Evolutionary conservation across 1,139 yeast genomes (phyloP).

Genomic region (Debaryomyces robertsiae): DNA sequence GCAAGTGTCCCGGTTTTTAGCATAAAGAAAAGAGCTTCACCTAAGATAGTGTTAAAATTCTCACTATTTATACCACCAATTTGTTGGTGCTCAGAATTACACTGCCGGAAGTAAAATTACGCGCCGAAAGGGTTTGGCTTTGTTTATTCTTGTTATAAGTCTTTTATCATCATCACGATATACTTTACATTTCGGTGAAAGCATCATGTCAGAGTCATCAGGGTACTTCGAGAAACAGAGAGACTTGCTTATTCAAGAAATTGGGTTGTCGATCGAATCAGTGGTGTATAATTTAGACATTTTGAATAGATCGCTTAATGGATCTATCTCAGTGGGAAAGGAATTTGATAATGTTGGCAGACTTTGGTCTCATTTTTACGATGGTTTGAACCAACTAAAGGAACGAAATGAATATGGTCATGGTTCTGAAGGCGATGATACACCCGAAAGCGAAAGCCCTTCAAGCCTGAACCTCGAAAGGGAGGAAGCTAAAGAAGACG

Average conservation of each 20-base stretch:
- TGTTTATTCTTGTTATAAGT: neutral
- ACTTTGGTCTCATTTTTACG: constrained; percentile 47
- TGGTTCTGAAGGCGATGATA: neutral
- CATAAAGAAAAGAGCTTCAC: constrained; percentile 17
- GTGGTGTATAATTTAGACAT: constrained; percentile 45
- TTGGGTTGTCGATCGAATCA: constrained; percentile 40
- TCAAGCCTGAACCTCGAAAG: neutral
- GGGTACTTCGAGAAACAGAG: constrained; percentile 44
- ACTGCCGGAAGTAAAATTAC: constrained; percentile 3
- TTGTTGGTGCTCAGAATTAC: constrained; percentile 5
- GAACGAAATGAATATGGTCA: constrained; percentile 11
- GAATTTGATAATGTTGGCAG: constrained; percentile 50
- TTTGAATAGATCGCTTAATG: constrained; percentile 44
- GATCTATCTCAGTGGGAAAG: constrained; percentile 47
- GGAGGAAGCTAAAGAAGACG: constrained; percentile 4
- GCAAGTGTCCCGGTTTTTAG: constrained; percentile 33
- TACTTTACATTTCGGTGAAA: too few species aligned
- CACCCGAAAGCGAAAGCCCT: neutral
- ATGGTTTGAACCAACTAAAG: constrained; percentile 33
- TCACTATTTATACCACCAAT: neutral
- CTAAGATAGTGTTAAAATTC: neutral
- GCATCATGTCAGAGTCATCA: constrained; percentile 12
- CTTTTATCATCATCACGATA: too few species aligned
- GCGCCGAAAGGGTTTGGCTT: neutral
- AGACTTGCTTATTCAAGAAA: constrained; percentile 47